Evolutionary conservation across 345 rosid species (phyloP).

Genomic region (Orychophragmus violaceus): DNA sequence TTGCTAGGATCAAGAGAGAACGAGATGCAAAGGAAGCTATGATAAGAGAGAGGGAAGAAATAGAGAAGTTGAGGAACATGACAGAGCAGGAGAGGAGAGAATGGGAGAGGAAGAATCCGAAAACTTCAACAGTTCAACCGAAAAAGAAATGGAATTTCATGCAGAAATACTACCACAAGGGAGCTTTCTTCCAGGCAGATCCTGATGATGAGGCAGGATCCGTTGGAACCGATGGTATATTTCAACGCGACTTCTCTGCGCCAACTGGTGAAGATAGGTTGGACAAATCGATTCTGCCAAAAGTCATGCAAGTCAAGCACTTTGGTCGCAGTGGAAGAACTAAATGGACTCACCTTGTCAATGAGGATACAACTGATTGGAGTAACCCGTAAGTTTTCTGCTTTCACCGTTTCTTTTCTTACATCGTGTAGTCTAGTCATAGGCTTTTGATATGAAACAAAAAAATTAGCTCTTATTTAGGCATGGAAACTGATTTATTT

Average conservation of each 20-base stretch:
- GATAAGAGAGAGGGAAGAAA: conserved; percentile 67
- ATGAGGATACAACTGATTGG: conserved; percentile 81
- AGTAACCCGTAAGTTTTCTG: conserved; percentile 58
- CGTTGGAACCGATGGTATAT: conserved; percentile 42
- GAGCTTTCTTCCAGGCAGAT: conserved; percentile 63
- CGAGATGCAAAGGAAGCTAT: conserved; percentile 61
- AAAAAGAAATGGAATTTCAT: conserved; percentile 74
- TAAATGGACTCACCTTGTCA: conserved; percentile 85
- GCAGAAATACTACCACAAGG: conserved; percentile 81
- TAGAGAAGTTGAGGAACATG: conserved; percentile 75
- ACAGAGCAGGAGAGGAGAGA: conserved; percentile 82
- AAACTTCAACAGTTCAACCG: conserved; percentile 38
- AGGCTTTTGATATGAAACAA: background rate
- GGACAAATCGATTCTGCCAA: conserved; percentile 66
- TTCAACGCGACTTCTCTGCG: conserved; percentile 56
- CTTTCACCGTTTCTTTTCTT: background rate
- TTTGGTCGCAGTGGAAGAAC: conserved; percentile 84
- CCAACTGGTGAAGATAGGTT: conserved; percentile 82
- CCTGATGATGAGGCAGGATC: conserved; percentile 48
- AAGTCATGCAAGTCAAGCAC: conserved; percentile 80
- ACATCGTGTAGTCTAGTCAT: background rate
- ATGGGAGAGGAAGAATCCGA: conserved; percentile 77
- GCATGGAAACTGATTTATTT: background rate
- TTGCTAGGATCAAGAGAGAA: conserved; percentile 65
- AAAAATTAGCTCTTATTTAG: background rate